Evolutionary conservation across 257 asterid species (phyloP).

Genomic region (Lithospermum erythrorhizon): DNA sequence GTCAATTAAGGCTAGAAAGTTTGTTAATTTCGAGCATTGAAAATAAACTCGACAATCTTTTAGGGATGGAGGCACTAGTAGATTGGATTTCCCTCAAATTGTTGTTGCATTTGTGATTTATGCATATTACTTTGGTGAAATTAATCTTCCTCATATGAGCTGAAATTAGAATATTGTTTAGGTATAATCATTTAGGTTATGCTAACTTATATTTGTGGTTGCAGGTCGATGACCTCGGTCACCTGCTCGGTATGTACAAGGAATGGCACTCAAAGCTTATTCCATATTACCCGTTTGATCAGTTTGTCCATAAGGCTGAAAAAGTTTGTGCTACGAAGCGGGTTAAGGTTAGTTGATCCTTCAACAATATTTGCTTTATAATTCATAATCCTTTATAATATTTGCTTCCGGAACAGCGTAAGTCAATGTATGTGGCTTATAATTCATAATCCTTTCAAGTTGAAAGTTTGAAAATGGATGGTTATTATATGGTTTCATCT

Average conservation of each 20-base stretch:
- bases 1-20: too few relatives aligned
- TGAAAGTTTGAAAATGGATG: neutral
- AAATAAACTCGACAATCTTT: too few relatives aligned
- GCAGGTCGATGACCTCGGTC: slow-evolving; percentile 68
- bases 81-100: too few relatives aligned
- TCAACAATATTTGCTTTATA: too few relatives aligned
- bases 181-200: neutral
- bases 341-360: slow-evolving; percentile 53
- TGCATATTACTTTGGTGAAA: too few relatives aligned
- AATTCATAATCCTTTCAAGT: too few relatives aligned
- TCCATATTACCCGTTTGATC: slow-evolving; percentile 73
- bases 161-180: too few relatives aligned
- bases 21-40: too few relatives aligned
- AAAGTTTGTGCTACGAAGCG: slow-evolving; percentile 61
- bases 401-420: neutral
- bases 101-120: too few relatives aligned
- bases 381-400: neutral
- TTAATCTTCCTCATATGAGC: too few relatives aligned
- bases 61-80: too few relatives aligned
- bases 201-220: neutral
- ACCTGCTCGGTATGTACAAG: slow-evolving; percentile 65
- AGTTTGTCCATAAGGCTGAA: slow-evolving; percentile 76
- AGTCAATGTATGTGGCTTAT: neutral
- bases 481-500: neutral
- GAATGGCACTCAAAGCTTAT: slow-evolving; percentile 80